Conservation (phyloP, 2,329 filamentous ascomycete species). For the Cordyceps javanica region DNA sequence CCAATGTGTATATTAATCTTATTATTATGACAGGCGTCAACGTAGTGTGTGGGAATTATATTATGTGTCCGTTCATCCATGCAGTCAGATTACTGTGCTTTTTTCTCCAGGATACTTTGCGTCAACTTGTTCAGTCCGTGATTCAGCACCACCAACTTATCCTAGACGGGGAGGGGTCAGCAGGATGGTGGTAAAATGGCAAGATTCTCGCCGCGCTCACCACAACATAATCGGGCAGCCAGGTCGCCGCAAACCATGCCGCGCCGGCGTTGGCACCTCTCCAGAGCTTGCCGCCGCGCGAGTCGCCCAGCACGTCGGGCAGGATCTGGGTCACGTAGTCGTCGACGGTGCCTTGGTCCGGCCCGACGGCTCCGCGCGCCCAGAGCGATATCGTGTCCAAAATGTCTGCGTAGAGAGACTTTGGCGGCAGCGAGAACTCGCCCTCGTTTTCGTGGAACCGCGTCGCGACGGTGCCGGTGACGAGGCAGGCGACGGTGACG, state of each 20-base stretch:
- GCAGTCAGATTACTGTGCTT: neutral
- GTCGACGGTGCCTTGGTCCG: constrained; percentile 3
- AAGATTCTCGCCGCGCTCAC: neutral
- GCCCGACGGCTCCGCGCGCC: constrained; percentile 1
- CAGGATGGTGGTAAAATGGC: neutral
- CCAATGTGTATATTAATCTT: neutral
- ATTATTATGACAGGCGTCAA: neutral
- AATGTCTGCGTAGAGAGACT: neutral
- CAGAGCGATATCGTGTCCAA: neutral
- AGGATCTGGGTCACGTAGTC: constrained; percentile 7
- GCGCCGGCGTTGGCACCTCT: constrained; percentile 1
- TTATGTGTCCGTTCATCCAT: neutral
- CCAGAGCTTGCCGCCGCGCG: constrained; percentile 4
- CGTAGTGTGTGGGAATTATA: neutral
- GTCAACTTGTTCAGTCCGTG: constrained; percentile 2
- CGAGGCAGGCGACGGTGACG: constrained; percentile 10
- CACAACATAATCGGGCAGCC: constrained; percentile 2
- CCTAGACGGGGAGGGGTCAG: neutral
- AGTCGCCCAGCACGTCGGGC: neutral
- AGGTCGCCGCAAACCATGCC: neutral
- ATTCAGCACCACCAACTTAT: constrained; percentile 2
- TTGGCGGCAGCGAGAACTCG: neutral
- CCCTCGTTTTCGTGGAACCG: constrained; percentile 1
- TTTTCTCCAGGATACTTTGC: neutral
- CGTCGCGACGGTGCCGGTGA: constrained; percentile 5